These are phyloP conservation scores for Fusarium sp. DNA, from an alignment of 2,329 filamentous ascomycete species.

Conservation along the genomic window DNA sequence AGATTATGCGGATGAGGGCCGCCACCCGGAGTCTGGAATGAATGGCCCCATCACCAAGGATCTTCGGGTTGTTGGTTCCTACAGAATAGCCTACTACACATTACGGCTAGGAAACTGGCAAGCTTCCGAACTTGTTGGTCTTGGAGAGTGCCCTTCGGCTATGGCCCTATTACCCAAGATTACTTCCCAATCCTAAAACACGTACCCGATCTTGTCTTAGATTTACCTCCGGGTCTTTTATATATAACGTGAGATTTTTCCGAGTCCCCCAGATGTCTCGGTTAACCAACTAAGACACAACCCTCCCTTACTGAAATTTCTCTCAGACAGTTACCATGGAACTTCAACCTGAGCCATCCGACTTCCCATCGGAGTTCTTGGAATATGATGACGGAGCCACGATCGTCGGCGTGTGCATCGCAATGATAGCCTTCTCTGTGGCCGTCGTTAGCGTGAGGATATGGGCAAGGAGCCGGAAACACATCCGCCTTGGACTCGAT, in stretches of 20 bases:
- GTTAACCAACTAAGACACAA: no score
- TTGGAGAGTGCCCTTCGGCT: neutral
- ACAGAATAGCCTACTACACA: neutral
- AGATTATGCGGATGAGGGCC: neutral
- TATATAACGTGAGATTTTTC: neutral
- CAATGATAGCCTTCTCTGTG: neutral
- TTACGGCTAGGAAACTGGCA: neutral
- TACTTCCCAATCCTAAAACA: neutral
- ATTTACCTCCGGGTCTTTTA: no score
- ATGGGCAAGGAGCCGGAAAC: slow-evolving; percentile 10
- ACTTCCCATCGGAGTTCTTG: neutral
- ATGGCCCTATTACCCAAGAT: no score
- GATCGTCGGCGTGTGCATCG: neutral
- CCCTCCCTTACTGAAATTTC: neutral
- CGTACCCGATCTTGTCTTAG: neutral
- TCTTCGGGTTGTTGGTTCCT: neutral
- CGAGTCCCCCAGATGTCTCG: neutral
- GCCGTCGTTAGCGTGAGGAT: neutral
- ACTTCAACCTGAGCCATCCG: neutral
- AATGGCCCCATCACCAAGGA: neutral
- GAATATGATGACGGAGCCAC: neutral
- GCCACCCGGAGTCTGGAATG: neutral
- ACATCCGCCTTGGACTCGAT: neutral
- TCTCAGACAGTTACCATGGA: neutral
- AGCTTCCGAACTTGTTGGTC: no score